Conservation (phyloP, 345 rosid species). For the Pelargonium nanum region DNA sequence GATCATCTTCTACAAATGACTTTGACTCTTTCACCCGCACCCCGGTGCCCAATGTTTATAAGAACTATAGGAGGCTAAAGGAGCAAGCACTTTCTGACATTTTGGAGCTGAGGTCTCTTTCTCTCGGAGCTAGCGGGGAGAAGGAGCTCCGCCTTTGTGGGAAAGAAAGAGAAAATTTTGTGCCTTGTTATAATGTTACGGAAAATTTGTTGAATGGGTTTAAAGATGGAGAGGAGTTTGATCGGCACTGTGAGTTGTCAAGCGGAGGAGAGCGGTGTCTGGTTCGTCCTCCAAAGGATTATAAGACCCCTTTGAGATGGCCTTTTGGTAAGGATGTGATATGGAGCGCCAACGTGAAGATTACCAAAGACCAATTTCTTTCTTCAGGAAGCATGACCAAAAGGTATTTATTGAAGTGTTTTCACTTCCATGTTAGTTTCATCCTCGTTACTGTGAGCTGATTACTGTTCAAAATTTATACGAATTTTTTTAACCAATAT, state of each 20-base stretch:
- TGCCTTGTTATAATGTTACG: conserved; percentile 83
- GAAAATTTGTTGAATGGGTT: conserved; percentile 63
- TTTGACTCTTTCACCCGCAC: conserved; percentile 39
- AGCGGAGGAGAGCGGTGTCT: conserved; percentile 45
- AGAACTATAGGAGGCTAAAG: conserved; percentile 73
- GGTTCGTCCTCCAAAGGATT: conserved; percentile 88
- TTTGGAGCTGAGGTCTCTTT: conserved; percentile 60
- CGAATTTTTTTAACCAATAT: no score
- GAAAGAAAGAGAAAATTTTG: conserved; percentile 79
- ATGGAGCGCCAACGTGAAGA: conserved; percentile 94
- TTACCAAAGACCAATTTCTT: conserved; percentile 93
- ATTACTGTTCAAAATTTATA: not conserved
- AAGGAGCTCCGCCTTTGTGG: conserved; percentile 68
- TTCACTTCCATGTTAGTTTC: conserved; percentile 6
- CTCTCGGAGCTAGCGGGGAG: conserved; percentile 36
- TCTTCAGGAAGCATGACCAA: conserved; percentile 95
- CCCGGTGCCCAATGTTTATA: conserved; percentile 43
- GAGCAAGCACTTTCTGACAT: conserved; percentile 87
- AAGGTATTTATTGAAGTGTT: conserved; percentile 33
- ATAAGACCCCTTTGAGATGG: conserved; percentile 89
- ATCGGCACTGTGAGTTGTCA: conserved; percentile 75
- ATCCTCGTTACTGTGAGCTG: not conserved
- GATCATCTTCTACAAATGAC: conserved; percentile 49
- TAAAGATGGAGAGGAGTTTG: conserved; percentile 79
- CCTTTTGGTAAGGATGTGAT: conserved; percentile 91